Evolutionary conservation across 768 basidiomycete species (phyloP), one percentile per base, ranked within the genome.

Genomic region (Tephrocybe rancida): DNA sequence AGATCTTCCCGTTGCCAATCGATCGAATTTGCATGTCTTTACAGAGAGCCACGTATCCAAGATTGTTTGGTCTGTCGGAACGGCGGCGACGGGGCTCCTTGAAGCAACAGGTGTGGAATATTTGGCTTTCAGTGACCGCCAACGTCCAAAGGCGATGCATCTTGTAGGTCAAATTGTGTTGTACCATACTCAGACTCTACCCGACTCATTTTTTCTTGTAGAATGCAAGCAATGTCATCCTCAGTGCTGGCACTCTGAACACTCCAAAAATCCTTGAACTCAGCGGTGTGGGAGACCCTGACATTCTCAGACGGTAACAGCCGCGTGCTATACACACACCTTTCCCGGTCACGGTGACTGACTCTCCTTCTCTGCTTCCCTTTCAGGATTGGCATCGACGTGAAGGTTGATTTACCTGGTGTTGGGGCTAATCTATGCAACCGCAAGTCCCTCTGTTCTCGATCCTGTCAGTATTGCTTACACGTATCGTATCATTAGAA

Each of bases 221-320:
- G 55, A 42, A 44, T 18, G 46, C 46, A 14, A 44, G n/a, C 13
- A 52, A 58, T 42, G 35, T 58, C 13, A 58, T 58, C 6, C 19
- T 58, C 14, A 58, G 57, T 30, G 57, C 43, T n/a, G 50, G 57
- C 32, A 22, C 57, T 13, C 26, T 58, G 29, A 58, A 58, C 16
- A 58, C 53, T 19, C 57, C 57, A 3, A 58, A 58, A 39, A 51
- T 58, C 13, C 52, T 58, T 5, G 57, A 58, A 29, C 42, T 51
- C 16, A 58, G 54, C 19, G 57, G 57, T 13, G 50, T 58, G 14
- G 57, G 57, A 1, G 54, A 58, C 38, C 42, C 54, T 7, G 14
- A 14, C 2, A 13, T 58, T 24, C 46, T 58, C 16, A 38, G 22
- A 39, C 43, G 49, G 57, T 52, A 13, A 19, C 13, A 41, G n/a